Percentiles rank a stretch among this genome's conserved stretches.
Conservation (phyloP, 2,329 filamentous ascomycete genomes). For the Cladosporium halotolerans region DNA sequence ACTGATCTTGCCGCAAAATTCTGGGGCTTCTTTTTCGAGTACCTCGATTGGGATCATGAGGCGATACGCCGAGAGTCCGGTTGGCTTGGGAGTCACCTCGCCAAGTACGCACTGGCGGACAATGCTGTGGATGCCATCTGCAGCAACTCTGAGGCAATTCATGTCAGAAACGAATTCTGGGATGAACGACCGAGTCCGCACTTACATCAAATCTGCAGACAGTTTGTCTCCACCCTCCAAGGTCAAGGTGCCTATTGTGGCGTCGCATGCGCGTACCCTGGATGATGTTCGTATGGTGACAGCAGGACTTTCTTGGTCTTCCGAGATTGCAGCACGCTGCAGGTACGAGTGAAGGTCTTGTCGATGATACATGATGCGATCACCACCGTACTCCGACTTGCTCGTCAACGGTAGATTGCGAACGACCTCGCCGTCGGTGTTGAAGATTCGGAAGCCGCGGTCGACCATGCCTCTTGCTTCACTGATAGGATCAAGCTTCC, state of each 20-base stretch:
- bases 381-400: constrained; percentile 32
- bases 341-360: constrained; percentile 36
- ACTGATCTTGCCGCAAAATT: constrained; percentile 24
- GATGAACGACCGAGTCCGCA: too few relatives aligned
- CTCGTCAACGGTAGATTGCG: constrained; percentile 28
- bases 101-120: constrained; percentile 23
- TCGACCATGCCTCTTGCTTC: constrained; percentile 32
- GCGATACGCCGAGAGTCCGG: constrained; percentile 36
- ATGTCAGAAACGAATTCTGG: neutral
- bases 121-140: constrained; percentile 32
- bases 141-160: constrained; percentile 22
- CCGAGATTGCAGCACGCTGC: constrained; percentile 21
- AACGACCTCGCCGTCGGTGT: constrained; percentile 27
- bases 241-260: constrained; percentile 23
- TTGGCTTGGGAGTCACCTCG: constrained; percentile 25
- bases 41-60: constrained; percentile 27
- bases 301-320: constrained; percentile 19
- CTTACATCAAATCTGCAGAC: constrained; percentile 27
- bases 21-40: constrained; percentile 16
- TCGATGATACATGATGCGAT: constrained; percentile 38
- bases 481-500: constrained; percentile 9
- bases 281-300: constrained; percentile 25
- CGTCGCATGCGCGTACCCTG: constrained; percentile 22
- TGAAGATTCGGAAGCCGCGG: constrained; percentile 33
- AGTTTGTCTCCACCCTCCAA: constrained; percentile 30